phyloP scores from a whole-genome alignment of 2,329 filamentous ascomycete species.

The Kalmusia sp. region DNA sequence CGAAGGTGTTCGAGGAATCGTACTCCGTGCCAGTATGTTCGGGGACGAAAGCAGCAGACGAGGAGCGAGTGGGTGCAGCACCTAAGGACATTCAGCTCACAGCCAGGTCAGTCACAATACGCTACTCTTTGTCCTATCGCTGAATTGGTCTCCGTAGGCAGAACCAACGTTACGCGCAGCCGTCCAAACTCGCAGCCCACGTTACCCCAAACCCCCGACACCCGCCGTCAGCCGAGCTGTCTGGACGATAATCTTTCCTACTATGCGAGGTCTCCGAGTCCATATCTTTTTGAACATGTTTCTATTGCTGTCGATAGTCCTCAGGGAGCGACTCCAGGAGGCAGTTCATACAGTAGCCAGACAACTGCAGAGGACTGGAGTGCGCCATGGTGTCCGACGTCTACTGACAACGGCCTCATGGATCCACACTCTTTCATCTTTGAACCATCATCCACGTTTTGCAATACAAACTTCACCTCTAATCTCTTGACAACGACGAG shows the following conservation, averaged over 20 bases:
- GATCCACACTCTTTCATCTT: background rate
- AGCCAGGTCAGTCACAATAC: constrained; percentile 13
- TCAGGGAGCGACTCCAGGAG: background rate
- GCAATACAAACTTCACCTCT: constrained; percentile 1
- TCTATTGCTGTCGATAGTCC: background rate
- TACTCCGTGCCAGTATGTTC: constrained; percentile 19
- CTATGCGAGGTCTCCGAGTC: constrained; percentile 1
- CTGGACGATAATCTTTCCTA: background rate
- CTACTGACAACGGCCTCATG: background rate
- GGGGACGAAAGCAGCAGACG: constrained; percentile 19
- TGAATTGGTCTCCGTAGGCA: background rate
- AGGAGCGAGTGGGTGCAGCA: constrained; percentile 24
- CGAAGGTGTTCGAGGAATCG: constrained; percentile 14
- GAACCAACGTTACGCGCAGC: background rate
- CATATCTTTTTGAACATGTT: background rate
- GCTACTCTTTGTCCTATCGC: background rate
- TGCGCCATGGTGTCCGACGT: background rate
- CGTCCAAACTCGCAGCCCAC: background rate
- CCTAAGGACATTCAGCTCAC: constrained; percentile 22
- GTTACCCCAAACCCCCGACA: background rate
- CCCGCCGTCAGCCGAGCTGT: background rate
- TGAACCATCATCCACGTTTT: constrained; percentile 1
- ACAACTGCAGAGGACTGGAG: background rate
- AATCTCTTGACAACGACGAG: constrained; percentile 1
- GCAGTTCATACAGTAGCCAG: background rate